phyloP scores from a whole-genome alignment of 2,329 filamentous ascomycete species.

The Aspergillus fijiensis region DNA sequence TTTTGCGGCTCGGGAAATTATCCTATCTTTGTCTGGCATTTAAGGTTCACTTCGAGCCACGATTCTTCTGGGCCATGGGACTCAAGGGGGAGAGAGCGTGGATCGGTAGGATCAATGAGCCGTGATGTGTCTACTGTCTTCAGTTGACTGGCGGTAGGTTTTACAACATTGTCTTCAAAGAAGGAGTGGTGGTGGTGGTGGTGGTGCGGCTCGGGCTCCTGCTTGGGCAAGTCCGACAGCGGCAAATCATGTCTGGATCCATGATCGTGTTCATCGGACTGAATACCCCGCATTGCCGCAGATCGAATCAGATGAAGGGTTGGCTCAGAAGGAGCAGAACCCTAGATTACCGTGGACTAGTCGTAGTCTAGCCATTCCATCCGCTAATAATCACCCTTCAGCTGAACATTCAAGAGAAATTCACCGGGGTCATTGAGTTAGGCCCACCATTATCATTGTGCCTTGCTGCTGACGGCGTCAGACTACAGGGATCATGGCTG shows the following conservation, averaged over 20 bases:
- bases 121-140: background rate
- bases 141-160: background rate
- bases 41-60: slow-evolving; percentile 2
- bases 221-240: background rate
- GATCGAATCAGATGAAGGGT: background rate
- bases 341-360: background rate
- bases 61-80: background rate
- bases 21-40: background rate
- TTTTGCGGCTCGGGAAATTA: slow-evolving; percentile 7
- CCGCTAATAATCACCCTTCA: background rate
- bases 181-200: background rate
- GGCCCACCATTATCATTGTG: background rate
- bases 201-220: background rate
- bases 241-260: background rate
- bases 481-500: background rate
- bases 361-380: background rate
- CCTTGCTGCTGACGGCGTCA: background rate
- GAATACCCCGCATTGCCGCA: background rate
- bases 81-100: background rate
- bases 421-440: background rate
- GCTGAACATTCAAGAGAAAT: background rate
- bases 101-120: background rate
- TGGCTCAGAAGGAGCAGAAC: background rate
- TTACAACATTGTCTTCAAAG: background rate
- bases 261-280: background rate